Evolutionary conservation across 1,139 yeast genomes (phyloP).

Genomic region (Kodamaea plutei): DNA sequence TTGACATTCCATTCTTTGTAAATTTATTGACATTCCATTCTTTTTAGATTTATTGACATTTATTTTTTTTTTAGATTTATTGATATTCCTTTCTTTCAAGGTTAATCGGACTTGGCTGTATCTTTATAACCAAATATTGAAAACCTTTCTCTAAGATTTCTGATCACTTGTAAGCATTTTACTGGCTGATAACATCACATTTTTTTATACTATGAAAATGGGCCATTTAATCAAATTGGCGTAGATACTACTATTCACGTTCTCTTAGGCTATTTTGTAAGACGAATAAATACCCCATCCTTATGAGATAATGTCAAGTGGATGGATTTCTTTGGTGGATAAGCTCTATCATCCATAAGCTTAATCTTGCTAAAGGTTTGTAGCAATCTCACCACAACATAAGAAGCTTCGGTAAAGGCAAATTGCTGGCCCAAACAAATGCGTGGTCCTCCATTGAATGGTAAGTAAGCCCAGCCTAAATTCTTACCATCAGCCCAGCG

Average conservation of each 20-base stretch:
- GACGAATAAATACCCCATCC: conserved; percentile 21
- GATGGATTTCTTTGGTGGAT: conserved; percentile 31
- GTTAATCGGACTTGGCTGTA: neutral
- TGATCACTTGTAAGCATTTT: too few relatives aligned
- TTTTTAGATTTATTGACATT: too few relatives aligned
- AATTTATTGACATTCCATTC: too few relatives aligned
- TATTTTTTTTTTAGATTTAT: too few relatives aligned
- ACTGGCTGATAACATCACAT: too few relatives aligned
- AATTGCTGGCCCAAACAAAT: conserved; percentile 43
- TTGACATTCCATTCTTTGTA: too few relatives aligned
- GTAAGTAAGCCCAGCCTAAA: conserved; percentile 40
- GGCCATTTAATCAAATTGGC: neutral
- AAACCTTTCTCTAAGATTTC: neutral
- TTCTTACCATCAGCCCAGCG: conserved; percentile 21
- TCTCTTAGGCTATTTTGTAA: neutral
- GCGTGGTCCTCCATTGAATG: conserved; percentile 43
- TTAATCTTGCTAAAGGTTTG: conserved; percentile 32
- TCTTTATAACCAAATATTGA: neutral
- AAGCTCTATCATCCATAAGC: conserved; percentile 21
- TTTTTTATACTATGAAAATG: too few relatives aligned
- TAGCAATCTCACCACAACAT: conserved; percentile 22
- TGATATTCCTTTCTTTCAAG: too few relatives aligned
- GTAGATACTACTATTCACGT: neutral
- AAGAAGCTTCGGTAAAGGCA: conserved; percentile 42
- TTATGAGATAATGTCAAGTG: conserved; percentile 32